phyloP scores from a whole-genome alignment of 257 asterid genomes.

The Fraxinus pennsylvanica region DNA sequence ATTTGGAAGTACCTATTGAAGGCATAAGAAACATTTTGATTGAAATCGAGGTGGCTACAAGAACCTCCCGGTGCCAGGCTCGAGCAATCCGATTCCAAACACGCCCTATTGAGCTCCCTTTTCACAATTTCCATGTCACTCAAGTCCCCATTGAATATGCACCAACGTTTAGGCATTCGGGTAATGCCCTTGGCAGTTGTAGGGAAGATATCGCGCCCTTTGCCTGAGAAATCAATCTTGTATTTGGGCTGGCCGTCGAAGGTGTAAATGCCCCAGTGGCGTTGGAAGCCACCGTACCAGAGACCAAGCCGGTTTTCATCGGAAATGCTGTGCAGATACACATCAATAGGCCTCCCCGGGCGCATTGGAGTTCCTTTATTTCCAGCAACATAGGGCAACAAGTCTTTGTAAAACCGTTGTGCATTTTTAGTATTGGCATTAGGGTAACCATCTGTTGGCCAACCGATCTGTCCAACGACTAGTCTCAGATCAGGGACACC shows the following conservation, averaged over 20 bases:
- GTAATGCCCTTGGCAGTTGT: slow-evolving; percentile 41
- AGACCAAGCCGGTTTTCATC: slow-evolving; percentile 40
- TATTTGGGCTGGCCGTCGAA: slow-evolving; percentile 55
- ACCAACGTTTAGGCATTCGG: slow-evolving; percentile 40
- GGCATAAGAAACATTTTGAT: slow-evolving; percentile 46
- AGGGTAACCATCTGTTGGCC: slow-evolving; percentile 61
- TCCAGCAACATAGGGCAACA: slow-evolving; percentile 32
- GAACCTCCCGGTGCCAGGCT: slow-evolving; percentile 40
- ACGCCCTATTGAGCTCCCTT: slow-evolving; percentile 11
- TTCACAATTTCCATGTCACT: not conserved
- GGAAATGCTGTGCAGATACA: slow-evolving; percentile 34
- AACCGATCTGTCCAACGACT: slow-evolving; percentile 51
- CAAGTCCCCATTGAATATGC: slow-evolving; percentile 21
- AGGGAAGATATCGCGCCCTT: slow-evolving; percentile 35
- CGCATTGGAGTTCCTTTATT: slow-evolving; percentile 49
- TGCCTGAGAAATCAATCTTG: slow-evolving; percentile 49
- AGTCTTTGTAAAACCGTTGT: slow-evolving; percentile 34
- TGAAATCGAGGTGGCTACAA: slow-evolving; percentile 30
- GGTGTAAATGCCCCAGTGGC: slow-evolving; percentile 61
- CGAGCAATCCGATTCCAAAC: slow-evolving; percentile 43
- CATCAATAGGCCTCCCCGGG: slow-evolving; percentile 37
- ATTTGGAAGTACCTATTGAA: slow-evolving; percentile 49
- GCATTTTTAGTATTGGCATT: slow-evolving; percentile 34
- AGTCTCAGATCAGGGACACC: slow-evolving; percentile 35
- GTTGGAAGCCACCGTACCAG: slow-evolving; percentile 27